Percentiles rank a stretch among this genome's conserved stretches.
These are phyloP conservation scores for Acanthamoeba triangularis DNA, from an alignment of 208 protist species.

Conservation along the genomic window DNA sequence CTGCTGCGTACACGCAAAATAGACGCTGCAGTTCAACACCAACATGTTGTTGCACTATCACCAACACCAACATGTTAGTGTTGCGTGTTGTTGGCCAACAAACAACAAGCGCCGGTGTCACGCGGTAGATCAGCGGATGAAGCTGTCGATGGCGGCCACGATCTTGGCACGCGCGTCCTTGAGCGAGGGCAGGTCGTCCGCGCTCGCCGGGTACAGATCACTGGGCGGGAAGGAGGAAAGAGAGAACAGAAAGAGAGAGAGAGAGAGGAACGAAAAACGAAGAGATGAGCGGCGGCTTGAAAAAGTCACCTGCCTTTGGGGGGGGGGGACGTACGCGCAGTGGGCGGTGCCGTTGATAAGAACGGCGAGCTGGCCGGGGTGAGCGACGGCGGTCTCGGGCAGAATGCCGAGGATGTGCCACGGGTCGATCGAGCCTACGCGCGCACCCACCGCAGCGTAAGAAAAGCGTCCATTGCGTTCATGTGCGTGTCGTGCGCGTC, in stretches of 20 bases:
- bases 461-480: too few relatives aligned
- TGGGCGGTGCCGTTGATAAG: constrained; percentile 60
- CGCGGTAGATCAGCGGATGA: neutral
- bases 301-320: too few relatives aligned
- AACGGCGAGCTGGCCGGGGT: neutral
- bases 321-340: neutral
- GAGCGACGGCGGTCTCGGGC: neutral
- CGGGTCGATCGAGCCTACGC: constrained; percentile 3
- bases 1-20: too few relatives aligned
- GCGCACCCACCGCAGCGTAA: neutral
- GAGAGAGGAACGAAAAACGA: neutral
- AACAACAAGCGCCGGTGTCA: neutral
- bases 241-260: neutral
- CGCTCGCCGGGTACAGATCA: constrained; percentile 36
- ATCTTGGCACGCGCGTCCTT: constrained; percentile 18
- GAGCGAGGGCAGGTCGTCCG: neutral
- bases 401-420: constrained; percentile 43
- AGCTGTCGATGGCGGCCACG: constrained; percentile 1
- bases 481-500: neutral
- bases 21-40: neutral
- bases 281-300: neutral
- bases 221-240: neutral
- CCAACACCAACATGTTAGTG: too few relatives aligned
- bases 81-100: too few relatives aligned
- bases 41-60: too few relatives aligned